These are phyloP conservation scores for Mortierella sp. DNA, from an alignment of 371 early-diverging fungal genomes.

Conservation along the genomic window DNA sequence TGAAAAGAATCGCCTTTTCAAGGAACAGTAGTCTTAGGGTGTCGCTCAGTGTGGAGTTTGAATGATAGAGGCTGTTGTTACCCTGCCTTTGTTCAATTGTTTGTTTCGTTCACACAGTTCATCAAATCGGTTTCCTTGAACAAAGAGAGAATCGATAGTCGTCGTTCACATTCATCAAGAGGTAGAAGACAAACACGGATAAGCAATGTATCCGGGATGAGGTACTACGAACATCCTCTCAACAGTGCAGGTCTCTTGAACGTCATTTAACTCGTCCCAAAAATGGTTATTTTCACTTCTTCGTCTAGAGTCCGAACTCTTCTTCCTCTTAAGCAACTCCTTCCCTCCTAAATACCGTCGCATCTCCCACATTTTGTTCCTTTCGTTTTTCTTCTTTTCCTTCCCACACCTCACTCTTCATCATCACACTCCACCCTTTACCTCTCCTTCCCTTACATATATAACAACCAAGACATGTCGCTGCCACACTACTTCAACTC, in stretches of 20 bases:
- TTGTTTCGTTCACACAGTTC: too few species aligned
- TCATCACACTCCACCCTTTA: neutral
- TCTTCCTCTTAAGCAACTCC: neutral
- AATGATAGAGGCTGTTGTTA: neutral
- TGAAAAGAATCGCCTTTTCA: neutral
- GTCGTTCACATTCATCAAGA: too few species aligned
- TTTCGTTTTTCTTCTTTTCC: neutral
- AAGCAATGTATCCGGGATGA: too few species aligned
- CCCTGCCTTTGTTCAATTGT: too few species aligned
- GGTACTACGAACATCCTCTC: neutral
- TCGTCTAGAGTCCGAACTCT: too few species aligned
- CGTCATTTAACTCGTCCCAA: neutral
- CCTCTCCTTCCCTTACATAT: neutral
- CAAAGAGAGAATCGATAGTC: too few species aligned
- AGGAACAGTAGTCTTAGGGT: too few species aligned
- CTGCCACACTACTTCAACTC: neutral
- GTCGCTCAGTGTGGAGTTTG: neutral
- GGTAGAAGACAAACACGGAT: too few species aligned
- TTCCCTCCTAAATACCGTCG: neutral
- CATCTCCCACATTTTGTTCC: neutral
- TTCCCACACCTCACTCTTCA: neutral
- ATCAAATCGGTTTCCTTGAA: too few species aligned
- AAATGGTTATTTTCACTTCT: neutral
- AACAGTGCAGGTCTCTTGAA: too few species aligned
- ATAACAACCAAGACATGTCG: neutral